These are phyloP conservation scores for Cryptosporidium baileyi DNA, from an alignment of 169 alveolate genomes.

Conservation along the genomic window DNA sequence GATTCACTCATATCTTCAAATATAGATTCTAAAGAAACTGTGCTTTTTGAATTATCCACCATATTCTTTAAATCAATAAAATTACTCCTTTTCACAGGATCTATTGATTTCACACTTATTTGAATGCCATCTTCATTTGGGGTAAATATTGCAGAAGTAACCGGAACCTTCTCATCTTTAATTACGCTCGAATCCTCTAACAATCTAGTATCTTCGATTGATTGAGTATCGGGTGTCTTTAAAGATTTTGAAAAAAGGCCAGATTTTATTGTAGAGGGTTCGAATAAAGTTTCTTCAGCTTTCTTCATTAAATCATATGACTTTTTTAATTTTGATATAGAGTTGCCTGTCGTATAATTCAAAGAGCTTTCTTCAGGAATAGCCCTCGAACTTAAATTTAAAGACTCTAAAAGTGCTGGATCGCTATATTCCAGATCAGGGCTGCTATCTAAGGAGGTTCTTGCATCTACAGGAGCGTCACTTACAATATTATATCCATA, in stretches of 20 bases:
- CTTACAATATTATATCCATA: conserved; percentile 30
- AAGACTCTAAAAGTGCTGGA: conserved; percentile 24
- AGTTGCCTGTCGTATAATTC: no score
- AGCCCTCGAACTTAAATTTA: not conserved
- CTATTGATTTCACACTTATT: no score
- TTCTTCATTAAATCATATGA: not conserved
- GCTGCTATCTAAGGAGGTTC: not conserved
- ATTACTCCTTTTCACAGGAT: no score
- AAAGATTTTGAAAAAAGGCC: not conserved
- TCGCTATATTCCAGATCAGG: conserved; percentile 9
- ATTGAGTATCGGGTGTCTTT: conserved; percentile 26
- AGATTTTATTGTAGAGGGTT: conserved; percentile 7
- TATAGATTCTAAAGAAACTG: not conserved
- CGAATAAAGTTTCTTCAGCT: not conserved
- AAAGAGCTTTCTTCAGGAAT: no score
- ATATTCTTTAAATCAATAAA: no score
- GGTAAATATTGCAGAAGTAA: not conserved
- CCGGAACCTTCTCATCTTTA: conserved; percentile 1
- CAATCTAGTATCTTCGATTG: not conserved
- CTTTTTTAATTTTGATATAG: not conserved
- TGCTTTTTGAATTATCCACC: not conserved
- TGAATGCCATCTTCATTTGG: no score
- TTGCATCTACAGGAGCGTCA: conserved; percentile 5
- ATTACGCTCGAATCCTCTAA: not conserved
- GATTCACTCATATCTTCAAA: conserved; percentile 51